Percentiles rank a stretch among this genome's conserved stretches.
phyloP scores from a whole-genome alignment of 2,329 filamentous ascomycete species.

The Penicillium sp. region DNA sequence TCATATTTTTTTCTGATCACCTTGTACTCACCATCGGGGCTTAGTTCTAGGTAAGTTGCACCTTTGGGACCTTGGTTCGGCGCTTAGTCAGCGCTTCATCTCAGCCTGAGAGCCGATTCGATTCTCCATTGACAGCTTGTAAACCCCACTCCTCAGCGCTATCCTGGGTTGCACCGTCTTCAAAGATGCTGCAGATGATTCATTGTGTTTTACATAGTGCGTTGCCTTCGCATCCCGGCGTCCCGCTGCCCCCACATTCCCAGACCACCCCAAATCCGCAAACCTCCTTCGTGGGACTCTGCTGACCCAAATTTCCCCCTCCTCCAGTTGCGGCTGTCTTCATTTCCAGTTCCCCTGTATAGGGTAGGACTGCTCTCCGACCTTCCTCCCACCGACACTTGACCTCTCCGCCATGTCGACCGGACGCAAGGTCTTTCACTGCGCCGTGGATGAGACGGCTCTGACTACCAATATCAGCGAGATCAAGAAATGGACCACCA shows the following conservation, averaged over 20 bases:
- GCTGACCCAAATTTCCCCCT: slow-evolving; percentile 19
- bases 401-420: slow-evolving; percentile 38
- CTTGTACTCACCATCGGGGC: background rate
- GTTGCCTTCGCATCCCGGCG: slow-evolving; percentile 15
- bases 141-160: background rate
- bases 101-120: background rate
- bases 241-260: slow-evolving; percentile 33
- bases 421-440: slow-evolving; percentile 50
- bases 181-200: slow-evolving; percentile 36
- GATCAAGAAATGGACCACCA: slow-evolving; percentile 53
- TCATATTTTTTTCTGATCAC: background rate
- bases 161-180: slow-evolving; percentile 4
- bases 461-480: slow-evolving; percentile 54
- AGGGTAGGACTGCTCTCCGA: slow-evolving; percentile 21
- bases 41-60: background rate
- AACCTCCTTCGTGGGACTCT: slow-evolving; percentile 19
- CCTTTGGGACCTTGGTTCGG: background rate
- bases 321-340: slow-evolving; percentile 32
- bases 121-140: background rate
- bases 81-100: slow-evolving; percentile 14
- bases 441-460: slow-evolving; percentile 55
- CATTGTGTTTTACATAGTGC: slow-evolving; percentile 29
- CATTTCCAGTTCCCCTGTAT: slow-evolving; percentile 28
- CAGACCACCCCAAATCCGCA: slow-evolving; percentile 23
- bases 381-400: slow-evolving; percentile 15